Base-by-base conservation (phyloP, 2,329 filamentous ascomycete species). In the Aspergillus intermedius region DNA sequence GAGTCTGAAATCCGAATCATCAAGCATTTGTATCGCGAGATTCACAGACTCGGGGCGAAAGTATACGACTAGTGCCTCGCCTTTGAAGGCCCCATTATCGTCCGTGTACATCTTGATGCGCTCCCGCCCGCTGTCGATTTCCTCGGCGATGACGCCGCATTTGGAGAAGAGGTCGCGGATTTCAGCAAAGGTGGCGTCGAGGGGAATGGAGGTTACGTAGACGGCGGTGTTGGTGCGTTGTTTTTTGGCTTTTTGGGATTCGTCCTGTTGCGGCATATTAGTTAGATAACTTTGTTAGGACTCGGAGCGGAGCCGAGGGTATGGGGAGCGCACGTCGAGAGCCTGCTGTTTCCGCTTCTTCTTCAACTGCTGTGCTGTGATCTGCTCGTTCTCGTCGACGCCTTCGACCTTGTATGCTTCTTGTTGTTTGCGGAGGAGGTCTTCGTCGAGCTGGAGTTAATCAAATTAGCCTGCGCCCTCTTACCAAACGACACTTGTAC, bases 1-100 rank as follows among this genome's bases (percentile, higher is more conserved):
- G 51, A 87, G 76, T 49, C 91, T 80, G 61, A 97, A 93, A 57
- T 90, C 83, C 4, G 78, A 72, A 47, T 75, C 71, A 41, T 76
- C 74, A 13, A 82, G 72, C 58, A 76, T 74, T 46, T 79, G 75
- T 10, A 82, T 69, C 1, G 77, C 70, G 45, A 75, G 85, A 39
- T 86, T 76, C 50, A 98, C 91, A n/a, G 88, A 94, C 64, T 95
- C 90, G 0, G 90, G 87, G 59, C 93, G 88, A 78, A 95, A 96
- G 72, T 94, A 98, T 32, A 97, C 88, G 47, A 98, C 77, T 28
- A 98, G 77, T 2, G 88, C 91, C 64, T 97, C 91, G 52, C 93
- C 93, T 65, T 96, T 97, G 77, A 95, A 95, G 13, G 82, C 80
- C 17, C 90, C 93, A 1, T 84, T 72, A 1, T 86, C 82, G 64